Base-by-base conservation (phyloP, 2,329 filamentous ascomycete genomes). In the Tolypocladium tropicale region DNA sequence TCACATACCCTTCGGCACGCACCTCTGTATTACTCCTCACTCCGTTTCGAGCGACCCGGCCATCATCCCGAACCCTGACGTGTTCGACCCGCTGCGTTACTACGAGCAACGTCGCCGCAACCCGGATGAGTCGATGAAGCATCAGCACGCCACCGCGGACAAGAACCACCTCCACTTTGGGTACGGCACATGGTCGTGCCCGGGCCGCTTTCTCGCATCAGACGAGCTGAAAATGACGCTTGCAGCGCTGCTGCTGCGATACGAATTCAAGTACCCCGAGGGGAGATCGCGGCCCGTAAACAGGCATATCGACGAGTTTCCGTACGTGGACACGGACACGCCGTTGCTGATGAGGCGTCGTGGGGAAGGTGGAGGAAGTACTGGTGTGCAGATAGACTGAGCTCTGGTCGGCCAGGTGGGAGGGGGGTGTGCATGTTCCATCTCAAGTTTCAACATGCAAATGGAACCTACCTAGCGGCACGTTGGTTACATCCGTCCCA, bases 111-210 rank as follows among this genome's bases (percentile, higher is more conserved):
- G 58, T 6, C 25, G 53, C n/a, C 16, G 36, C 12, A 34, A 54
- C 30, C 14, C 53, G 2, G 39, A 3, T 48, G 51, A 59, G 52
- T 52, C 50, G 7, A 51, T 25, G 16, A 54, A 55, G 18, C 58
- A 59, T 49, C 58, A 59, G 56, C 56, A 57, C 50, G 58, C 52
- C n/a, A 57, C 58, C 14, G 48, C 56, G 30, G 58, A 59, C 49
- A 57, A 57, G 23, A 43, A 46, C 30, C 58, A 59, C 49, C 46
- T 59, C 43, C 55, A 59, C 51, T 59, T 59, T 53, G 58, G 58
- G 3, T 59, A 59, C 32, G 58, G 58, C 48, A 53, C 53, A 2
- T 59, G 55, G 55, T 56, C 58, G 0, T 59, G 56, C 43, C 58
- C 58, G 18, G 56, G 58, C n/a, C 55, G 58, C 51, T 59, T 59